Evolutionary conservation across 768 basidiomycete species (phyloP).

Genomic region (Rhizopogon roseolus): DNA sequence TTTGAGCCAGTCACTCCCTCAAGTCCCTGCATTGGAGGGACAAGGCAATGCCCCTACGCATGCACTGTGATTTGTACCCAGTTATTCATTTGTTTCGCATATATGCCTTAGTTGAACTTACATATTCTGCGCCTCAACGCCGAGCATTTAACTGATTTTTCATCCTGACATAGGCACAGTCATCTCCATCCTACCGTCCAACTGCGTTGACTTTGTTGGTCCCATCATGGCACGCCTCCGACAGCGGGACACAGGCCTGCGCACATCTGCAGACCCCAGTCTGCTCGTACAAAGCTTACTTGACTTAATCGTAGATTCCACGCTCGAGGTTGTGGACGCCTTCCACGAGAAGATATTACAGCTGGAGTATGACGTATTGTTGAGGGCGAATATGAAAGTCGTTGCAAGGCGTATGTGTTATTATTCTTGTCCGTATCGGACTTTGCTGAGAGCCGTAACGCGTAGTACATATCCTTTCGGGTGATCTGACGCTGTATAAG

Average conservation of each 20-base stretch:
- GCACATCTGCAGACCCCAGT: constrained; percentile 61
- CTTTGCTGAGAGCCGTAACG: background rate
- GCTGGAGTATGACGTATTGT: constrained; percentile 55
- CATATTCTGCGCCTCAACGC: background rate
- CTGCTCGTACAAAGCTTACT: constrained; percentile 66
- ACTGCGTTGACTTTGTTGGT: constrained; percentile 42
- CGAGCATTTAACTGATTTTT: background rate
- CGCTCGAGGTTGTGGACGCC: constrained; percentile 62
- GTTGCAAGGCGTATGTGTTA: constrained; percentile 48
- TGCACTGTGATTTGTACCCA: too few species aligned
- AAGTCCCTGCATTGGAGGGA: too few species aligned
- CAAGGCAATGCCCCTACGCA: too few species aligned
- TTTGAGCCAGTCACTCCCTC: too few species aligned
- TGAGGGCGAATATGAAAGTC: constrained; percentile 56
- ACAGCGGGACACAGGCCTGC: constrained; percentile 54
- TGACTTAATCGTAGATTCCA: constrained; percentile 66
- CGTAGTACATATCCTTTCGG: constrained; percentile 70
- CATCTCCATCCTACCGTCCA: constrained; percentile 50
- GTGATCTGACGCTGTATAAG: constrained; percentile 70
- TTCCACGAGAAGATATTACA: constrained; percentile 60
- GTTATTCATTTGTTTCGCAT: too few species aligned
- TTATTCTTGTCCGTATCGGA: constrained; percentile 3
- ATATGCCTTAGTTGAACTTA: background rate
- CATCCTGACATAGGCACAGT: constrained; percentile 43
- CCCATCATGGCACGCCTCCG: constrained; percentile 57